Conservation (phyloP, 2,329 filamentous ascomycete genomes). For the Neonectria hederae region DNA sequence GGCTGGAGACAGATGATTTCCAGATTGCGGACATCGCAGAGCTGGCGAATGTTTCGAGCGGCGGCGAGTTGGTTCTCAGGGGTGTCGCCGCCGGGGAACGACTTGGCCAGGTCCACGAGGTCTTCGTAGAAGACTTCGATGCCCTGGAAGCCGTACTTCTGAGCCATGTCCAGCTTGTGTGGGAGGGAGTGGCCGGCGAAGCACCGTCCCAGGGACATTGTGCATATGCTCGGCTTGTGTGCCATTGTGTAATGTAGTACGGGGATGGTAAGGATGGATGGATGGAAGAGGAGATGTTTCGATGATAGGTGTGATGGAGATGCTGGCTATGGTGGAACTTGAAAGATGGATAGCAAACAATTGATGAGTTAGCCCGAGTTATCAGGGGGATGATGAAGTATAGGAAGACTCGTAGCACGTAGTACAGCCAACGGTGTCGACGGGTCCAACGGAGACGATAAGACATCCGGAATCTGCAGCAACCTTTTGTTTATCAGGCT, state of each 20-base stretch:
- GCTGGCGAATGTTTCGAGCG: conserved; percentile 62
- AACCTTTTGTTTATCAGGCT: conserved; percentile 12
- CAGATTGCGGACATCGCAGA: conserved; percentile 66
- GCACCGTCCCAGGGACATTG: conserved; percentile 79
- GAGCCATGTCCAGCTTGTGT: conserved; percentile 74
- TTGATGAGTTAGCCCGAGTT: neutral
- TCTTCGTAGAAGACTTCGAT: conserved; percentile 85
- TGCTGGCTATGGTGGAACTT: neutral
- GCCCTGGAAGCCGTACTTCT: conserved; percentile 70
- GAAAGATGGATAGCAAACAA: neutral
- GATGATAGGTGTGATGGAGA: neutral
- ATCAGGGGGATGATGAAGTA: conserved; percentile 10
- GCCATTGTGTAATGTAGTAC: conserved; percentile 51
- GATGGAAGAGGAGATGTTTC: neutral
- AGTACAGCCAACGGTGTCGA: conserved; percentile 5
- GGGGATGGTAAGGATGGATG: neutral
- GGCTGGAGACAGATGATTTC: conserved; percentile 75
- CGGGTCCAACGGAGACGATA: conserved; percentile 15
- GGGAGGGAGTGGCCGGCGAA: conserved; percentile 72
- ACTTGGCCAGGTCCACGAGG: conserved; percentile 67
- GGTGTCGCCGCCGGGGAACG: conserved; percentile 52
- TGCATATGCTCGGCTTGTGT: conserved; percentile 74
- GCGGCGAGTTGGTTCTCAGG: conserved; percentile 62
- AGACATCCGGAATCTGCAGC: neutral
- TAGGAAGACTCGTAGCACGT: conserved; percentile 3